Conservation (phyloP, 148 eudicot species). For the Amaranthus cruentus region DNA sequence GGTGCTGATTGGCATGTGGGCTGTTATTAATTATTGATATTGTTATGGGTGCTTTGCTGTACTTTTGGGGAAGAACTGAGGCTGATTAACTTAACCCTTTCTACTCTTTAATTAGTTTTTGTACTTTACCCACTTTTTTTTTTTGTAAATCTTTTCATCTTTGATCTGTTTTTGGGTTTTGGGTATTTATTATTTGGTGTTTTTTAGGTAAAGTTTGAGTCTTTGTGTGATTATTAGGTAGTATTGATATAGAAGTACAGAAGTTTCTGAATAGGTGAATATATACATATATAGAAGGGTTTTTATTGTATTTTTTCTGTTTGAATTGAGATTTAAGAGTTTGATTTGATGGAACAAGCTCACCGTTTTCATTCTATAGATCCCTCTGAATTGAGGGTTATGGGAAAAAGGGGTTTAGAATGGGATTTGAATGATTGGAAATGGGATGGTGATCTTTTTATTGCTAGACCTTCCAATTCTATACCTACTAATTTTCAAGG, state of each 20-base stretch:
- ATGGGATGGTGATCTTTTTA: slow-evolving; percentile 81
- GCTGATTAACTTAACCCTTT: slow-evolving; percentile 20
- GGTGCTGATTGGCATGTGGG: slow-evolving; percentile 26
- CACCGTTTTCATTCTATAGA: slow-evolving; percentile 36
- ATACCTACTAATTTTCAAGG: slow-evolving; percentile 32
- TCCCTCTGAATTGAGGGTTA: slow-evolving; percentile 34
- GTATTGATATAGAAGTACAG: background rate
- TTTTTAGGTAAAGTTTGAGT: background rate
- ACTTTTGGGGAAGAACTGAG: slow-evolving; percentile 19
- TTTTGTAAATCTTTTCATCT: background rate
- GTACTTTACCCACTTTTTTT: background rate
- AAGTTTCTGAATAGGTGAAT: background rate
- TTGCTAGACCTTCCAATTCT: slow-evolving; percentile 44
- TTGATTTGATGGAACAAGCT: slow-evolving; percentile 39
- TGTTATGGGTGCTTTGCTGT: slow-evolving; percentile 24
- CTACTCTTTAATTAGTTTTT: background rate
- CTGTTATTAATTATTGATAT: slow-evolving; percentile 22
- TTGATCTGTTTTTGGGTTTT: slow-evolving; percentile 17
- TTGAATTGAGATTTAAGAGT: slow-evolving; percentile 13
- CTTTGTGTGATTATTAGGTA: background rate
- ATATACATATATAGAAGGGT: background rate
- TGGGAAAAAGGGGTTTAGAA: slow-evolving; percentile 48
- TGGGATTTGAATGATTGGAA: slow-evolving; percentile 91
- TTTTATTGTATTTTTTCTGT: no score
- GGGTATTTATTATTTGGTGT: background rate